Evolutionary conservation across 257 asterid genomes (phyloP), one percentile per base, ranked within the genome.

Genomic region (Knoxia roxburghii): DNA sequence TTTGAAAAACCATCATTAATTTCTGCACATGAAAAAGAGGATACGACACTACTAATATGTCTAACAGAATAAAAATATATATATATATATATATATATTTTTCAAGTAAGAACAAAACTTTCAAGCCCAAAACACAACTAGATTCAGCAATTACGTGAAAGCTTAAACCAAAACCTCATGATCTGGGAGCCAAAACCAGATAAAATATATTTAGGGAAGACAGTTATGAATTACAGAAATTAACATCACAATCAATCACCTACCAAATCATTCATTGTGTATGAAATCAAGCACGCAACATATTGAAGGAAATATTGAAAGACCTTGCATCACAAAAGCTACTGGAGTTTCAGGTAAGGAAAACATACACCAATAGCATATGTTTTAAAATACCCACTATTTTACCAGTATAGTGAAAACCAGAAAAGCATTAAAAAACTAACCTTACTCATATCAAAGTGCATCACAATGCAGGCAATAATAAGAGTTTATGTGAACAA

Each of bases 1-100:
- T 65, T 57, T 53, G 48, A 62, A 62, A 60, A 48, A 13, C 55
- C 40, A 52, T 59, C 45, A 41, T 60, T 70, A 50, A 15, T 46
- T 46, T 65, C 55, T 63, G 70, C 64, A 65, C 60, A 41, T 30
- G 59, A 57, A 48, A 56, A 65, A 52, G 37, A 64, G 53, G 70
- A 64, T 55, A 48, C 29, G 33, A 24, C 37, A 48, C 64, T 32
- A 30, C 48, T 52, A 52, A 46, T 55, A 52, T 24, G 64, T 32
- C 56, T 29, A 41, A 41, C 45, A 60, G 46, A 54, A 55, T 27
- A 64, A 40, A 50, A 61, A 18, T 17, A 52, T 35, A n/a, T n/a
- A n/a, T n/a, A n/a, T n/a, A n/a, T n/a, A n/a, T n/a, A n/a, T n/a
- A n/a, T n/a, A n/a, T n/a, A n/a, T 29, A 37, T 61, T 37, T 9